These are phyloP conservation scores for Stenocarpella maydis DNA, from an alignment of 2,329 filamentous ascomycete genomes.

Conservation along the genomic window DNA sequence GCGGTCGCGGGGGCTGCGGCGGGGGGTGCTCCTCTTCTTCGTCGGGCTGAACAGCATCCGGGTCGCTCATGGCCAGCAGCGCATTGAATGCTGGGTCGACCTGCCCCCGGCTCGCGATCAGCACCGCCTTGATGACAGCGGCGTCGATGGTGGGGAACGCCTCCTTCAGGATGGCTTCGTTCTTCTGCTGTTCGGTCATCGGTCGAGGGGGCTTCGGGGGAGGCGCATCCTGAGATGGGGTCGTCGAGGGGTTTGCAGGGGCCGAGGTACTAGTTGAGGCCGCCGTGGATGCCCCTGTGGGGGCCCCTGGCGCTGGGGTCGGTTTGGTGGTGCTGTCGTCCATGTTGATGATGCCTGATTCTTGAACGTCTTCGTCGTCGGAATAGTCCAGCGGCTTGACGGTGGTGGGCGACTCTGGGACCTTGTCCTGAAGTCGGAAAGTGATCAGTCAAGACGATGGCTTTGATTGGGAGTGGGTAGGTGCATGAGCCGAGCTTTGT, in stretches of 20 bases:
- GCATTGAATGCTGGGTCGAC: constrained; percentile 97
- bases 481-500: constrained; percentile 35
- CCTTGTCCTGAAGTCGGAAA: constrained; percentile 31
- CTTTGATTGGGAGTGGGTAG: constrained; percentile 11
- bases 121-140: constrained; percentile 84
- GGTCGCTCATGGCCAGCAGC: constrained; percentile 84
- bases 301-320: constrained; percentile 36
- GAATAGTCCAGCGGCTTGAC: constrained; percentile 72
- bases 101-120: constrained; percentile 84
- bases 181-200: constrained; percentile 81
- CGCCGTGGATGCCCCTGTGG: constrained; percentile 40
- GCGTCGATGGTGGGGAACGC: constrained; percentile 88
- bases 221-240: constrained; percentile 52
- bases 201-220: constrained; percentile 89
- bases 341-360: constrained; percentile 56
- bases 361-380: constrained; percentile 75
- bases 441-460: constrained; percentile 25
- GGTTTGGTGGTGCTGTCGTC: constrained; percentile 46
- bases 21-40: constrained; percentile 69
- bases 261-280: constrained; percentile 38
- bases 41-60: constrained; percentile 68
- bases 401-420: constrained; percentile 71
- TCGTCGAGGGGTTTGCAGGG: constrained; percentile 35
- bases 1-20: constrained; percentile 63
- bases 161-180: constrained; percentile 87